Percentiles rank a stretch among this genome's conserved stretches.
phyloP scores from a whole-genome alignment of 139 green algal genomes.

The Closterium sp. region DNA sequence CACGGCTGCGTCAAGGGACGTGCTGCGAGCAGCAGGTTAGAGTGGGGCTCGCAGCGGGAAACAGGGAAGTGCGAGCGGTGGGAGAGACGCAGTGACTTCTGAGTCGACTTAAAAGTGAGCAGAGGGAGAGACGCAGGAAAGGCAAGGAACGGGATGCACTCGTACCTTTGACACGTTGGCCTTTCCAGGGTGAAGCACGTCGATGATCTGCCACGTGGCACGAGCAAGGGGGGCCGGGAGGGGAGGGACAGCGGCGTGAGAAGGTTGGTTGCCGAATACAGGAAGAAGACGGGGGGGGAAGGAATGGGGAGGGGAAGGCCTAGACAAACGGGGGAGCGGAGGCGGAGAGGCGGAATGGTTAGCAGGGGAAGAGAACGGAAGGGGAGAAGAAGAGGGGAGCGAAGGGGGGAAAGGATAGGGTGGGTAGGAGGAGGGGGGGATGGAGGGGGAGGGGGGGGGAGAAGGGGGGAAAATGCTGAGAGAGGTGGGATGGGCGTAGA shows the following conservation, averaged over 20 bases:
- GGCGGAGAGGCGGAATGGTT: not conserved
- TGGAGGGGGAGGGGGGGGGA: not conserved
- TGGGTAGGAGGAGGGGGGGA: not conserved
- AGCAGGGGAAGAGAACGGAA: slow-evolving; percentile 34
- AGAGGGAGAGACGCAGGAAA: not conserved
- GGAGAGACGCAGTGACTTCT: not conserved
- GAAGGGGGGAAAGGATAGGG: not conserved
- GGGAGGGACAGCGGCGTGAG: not conserved
- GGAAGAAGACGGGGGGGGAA: slow-evolving; percentile 10
- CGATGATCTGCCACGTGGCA: slow-evolving; percentile 75
- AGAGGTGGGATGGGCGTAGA: not conserved
- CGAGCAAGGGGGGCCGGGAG: not conserved
- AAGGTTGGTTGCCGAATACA: not conserved
- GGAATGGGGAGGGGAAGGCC: slow-evolving; percentile 28
- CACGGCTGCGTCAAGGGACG: too few relatives aligned
- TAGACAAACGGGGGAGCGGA: not conserved
- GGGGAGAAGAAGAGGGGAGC: slow-evolving; percentile 12
- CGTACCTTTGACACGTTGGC: slow-evolving; percentile 94
- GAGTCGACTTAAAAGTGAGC: too few relatives aligned
- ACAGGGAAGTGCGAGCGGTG: not conserved
- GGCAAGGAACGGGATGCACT: too few relatives aligned
- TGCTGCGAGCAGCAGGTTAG: too few relatives aligned
- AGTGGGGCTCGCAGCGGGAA: too few relatives aligned
- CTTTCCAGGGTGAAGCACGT: slow-evolving; percentile 95
- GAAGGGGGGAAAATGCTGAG: not conserved